These are phyloP conservation scores for Lactifluus pinguis DNA, from an alignment of 768 basidiomycete genomes.

Conservation along the genomic window DNA sequence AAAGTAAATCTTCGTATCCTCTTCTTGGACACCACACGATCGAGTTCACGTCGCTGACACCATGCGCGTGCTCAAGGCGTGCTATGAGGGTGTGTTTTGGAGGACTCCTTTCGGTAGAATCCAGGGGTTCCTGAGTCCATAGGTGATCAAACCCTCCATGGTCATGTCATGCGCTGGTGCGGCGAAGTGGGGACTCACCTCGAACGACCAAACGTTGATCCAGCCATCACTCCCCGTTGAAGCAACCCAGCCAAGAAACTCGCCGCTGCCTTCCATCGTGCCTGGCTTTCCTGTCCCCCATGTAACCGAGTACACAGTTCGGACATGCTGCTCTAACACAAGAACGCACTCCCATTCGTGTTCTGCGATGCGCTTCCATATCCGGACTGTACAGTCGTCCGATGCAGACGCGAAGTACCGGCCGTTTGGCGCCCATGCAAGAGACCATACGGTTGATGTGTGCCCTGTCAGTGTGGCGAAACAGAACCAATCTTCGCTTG, in stretches of 20 bases:
- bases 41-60: constrained; percentile 76
- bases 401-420: constrained; percentile 80
- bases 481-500: constrained; percentile 89
- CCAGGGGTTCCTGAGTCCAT: not conserved
- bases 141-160: not conserved
- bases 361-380: constrained; percentile 67
- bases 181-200: constrained; percentile 29
- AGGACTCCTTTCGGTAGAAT: constrained; percentile 5
- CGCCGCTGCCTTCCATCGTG: constrained; percentile 23
- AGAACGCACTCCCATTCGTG: constrained; percentile 56
- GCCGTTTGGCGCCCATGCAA: constrained; percentile 72
- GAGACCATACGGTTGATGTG: constrained; percentile 82
- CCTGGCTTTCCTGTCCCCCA: constrained; percentile 43
- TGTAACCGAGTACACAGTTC: constrained; percentile 73
- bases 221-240: constrained; percentile 80
- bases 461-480: constrained; percentile 78
- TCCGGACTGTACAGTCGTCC: constrained; percentile 73
- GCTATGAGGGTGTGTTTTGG: constrained; percentile 40
- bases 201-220: constrained; percentile 74
- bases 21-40: constrained; percentile 73
- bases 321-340: constrained; percentile 54
- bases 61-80: constrained; percentile 58
- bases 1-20: constrained; percentile 58
- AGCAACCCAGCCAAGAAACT: constrained; percentile 69
- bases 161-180: not conserved